Percentiles rank a stretch among this genome's conserved stretches.
These are phyloP conservation scores for Lentinula detonsa DNA, from an alignment of 768 basidiomycete species.

Conservation along the genomic window DNA sequence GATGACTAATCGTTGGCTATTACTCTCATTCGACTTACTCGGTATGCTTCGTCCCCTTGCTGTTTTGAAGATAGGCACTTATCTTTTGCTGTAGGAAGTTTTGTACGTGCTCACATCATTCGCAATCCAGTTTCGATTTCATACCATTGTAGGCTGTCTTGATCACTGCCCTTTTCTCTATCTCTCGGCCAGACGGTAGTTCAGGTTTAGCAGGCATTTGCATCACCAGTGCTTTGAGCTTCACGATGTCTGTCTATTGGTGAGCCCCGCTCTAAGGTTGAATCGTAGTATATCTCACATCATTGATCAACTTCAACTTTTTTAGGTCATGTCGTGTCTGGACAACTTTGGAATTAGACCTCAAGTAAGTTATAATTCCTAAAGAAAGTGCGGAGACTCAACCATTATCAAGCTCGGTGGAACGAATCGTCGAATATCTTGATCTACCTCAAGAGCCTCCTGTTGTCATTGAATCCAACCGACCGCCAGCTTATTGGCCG, in stretches of 20 bases:
- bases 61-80: not conserved
- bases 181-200: slow-evolving; percentile 47
- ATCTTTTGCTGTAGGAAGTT: not conserved
- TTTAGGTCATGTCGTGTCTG: slow-evolving; percentile 38
- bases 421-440: slow-evolving; percentile 89
- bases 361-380: slow-evolving; percentile 47
- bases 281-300: too few relatives aligned
- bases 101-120: not conserved
- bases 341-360: slow-evolving; percentile 62
- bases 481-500: slow-evolving; percentile 92
- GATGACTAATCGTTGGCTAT: slow-evolving; percentile 87
- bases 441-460: slow-evolving; percentile 86
- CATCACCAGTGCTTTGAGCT: slow-evolving; percentile 66
- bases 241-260: slow-evolving; percentile 45
- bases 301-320: not conserved
- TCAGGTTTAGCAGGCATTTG: slow-evolving; percentile 66
- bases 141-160: slow-evolving; percentile 43
- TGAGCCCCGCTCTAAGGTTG: not conserved
- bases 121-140: not conserved
- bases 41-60: slow-evolving; percentile 40
- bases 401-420: slow-evolving; percentile 57
- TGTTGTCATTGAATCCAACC: slow-evolving; percentile 60
- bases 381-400: not conserved
- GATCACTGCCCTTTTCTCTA: slow-evolving; percentile 69
- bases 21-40: slow-evolving; percentile 76